Base-by-base conservation (phyloP, 306 rosid species). In the Alnus glutinosa region DNA sequence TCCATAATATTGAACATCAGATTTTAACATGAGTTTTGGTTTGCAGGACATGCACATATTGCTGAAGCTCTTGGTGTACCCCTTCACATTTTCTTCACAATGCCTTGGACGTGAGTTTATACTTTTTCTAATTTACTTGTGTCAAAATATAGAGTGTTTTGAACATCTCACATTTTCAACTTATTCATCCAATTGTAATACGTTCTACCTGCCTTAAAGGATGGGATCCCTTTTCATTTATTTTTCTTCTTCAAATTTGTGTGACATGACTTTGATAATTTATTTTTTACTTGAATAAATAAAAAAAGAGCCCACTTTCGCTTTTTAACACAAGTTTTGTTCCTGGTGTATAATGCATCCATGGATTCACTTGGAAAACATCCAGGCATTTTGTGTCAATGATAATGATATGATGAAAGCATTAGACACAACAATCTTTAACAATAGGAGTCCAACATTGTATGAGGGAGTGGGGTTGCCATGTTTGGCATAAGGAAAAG, bases 21-120 rank as follows among this genome's bases (percentile, higher is more conserved):
- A 59, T 48, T 70, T 58, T 84, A 75, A 83, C 14, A 30, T 66
- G 64, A 64, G 71, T 55, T 84, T 39, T n/a, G 82, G 77, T 47
- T 81, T 86, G 89, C 87, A 95, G 99, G 99, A 75, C 98, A 95
- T 76, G 82, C 84, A 50, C 98, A 95, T 87, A 86, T 95, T 86
- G 98, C 99, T 50, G 99, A 95, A 89, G 90, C 98, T 85, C 94
- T 93, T 74, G 90, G 93, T 76, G 97, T 95, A 77, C 99, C 99
- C 66, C 88, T 95, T 79, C 99, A 95, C 85, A 93, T 95, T 77
- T 95, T 92, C 96, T 95, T 95, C 89, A 95, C 99, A 59, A 95
- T 95, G 99, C 99, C 99, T 64, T 95, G 99, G 99, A 95, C 99
- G 99, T 95, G 82, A 90, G 98, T 90, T 83, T 79, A 52, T 78